Conservation (phyloP, 2,329 filamentous ascomycete species). For the Colletotrichum spaethianum region DNA sequence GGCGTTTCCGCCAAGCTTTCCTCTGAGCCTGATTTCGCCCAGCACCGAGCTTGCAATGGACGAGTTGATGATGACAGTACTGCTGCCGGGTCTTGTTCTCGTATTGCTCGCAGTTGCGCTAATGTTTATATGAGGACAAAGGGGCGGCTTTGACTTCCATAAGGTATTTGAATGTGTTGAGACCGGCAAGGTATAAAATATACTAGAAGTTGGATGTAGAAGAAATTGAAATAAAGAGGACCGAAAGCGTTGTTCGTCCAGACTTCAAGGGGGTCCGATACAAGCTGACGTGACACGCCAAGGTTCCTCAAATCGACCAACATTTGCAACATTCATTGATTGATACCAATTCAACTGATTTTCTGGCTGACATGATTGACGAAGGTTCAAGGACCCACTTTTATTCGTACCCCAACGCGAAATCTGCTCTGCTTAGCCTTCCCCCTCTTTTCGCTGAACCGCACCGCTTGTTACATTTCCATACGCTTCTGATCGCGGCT, state of each 20-base stretch:
- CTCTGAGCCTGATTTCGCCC: constrained; percentile 22
- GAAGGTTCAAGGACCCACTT: background rate
- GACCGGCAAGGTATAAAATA: too few relatives aligned
- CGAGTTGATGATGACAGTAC: constrained; percentile 26
- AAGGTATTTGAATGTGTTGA: background rate
- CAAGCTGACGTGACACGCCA: too few relatives aligned
- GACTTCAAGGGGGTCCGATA: too few relatives aligned
- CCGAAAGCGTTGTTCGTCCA: background rate
- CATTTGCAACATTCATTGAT: too few relatives aligned
- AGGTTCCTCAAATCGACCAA: background rate
- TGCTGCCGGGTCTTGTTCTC: constrained; percentile 18
- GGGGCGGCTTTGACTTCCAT: background rate
- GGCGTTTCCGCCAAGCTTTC: constrained; percentile 31
- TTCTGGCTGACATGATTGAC: background rate
- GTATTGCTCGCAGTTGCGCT: constrained; percentile 12
- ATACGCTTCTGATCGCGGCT: background rate
- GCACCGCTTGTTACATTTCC: too few relatives aligned
- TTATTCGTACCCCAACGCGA: background rate
- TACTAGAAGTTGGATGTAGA: background rate
- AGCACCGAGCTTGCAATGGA: constrained; percentile 29
- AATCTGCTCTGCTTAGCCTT: background rate
- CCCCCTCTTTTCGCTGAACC: constrained; percentile 3
- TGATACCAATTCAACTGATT: background rate
- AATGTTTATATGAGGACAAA: background rate
- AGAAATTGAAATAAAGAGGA: background rate